Percentiles rank a stretch among this genome's conserved stretches.
Conservation (phyloP, 179 eudicot species). For the Monotropa hypopitys region DNA sequence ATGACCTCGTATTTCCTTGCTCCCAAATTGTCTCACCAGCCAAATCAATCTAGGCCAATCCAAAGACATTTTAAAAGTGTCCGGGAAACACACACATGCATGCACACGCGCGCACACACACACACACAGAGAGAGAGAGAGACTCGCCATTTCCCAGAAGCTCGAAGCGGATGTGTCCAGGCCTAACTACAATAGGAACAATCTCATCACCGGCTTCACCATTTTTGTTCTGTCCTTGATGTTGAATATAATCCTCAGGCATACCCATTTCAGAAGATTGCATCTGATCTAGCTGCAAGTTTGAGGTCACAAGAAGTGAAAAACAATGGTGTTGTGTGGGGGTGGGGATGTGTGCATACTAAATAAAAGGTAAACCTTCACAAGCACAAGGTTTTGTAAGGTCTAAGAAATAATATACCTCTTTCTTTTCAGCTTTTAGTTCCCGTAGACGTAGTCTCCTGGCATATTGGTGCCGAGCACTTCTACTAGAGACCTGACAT, state of each 20-base stretch:
- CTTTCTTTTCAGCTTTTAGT: slow-evolving; percentile 23
- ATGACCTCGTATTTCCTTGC: neutral
- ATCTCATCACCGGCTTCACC: slow-evolving; percentile 27
- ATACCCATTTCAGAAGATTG: slow-evolving; percentile 8
- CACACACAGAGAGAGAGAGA: neutral
- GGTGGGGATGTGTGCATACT: neutral
- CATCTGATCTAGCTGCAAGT: slow-evolving; percentile 21
- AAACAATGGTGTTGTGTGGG: neutral
- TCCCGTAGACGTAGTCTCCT: slow-evolving; percentile 38
- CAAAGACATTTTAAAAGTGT: neutral
- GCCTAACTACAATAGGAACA: slow-evolving; percentile 57
- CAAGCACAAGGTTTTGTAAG: neutral
- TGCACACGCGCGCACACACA: neutral
- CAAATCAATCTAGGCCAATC: neutral
- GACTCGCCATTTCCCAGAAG: slow-evolving; percentile 38
- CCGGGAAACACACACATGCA: neutral
- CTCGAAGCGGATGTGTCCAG: slow-evolving; percentile 77
- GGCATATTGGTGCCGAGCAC: slow-evolving; percentile 33
- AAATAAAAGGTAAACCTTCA: neutral
- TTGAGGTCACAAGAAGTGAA: slow-evolving; percentile 6
- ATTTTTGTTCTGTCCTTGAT: slow-evolving; percentile 17
- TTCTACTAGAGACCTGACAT: slow-evolving; percentile 39
- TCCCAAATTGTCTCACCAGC: neutral
- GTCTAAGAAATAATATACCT: slow-evolving; percentile 14
- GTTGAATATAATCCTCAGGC: neutral